phyloP scores from a whole-genome alignment of 805 yeast species.

The Metschnikowia reukaufii region DNA sequence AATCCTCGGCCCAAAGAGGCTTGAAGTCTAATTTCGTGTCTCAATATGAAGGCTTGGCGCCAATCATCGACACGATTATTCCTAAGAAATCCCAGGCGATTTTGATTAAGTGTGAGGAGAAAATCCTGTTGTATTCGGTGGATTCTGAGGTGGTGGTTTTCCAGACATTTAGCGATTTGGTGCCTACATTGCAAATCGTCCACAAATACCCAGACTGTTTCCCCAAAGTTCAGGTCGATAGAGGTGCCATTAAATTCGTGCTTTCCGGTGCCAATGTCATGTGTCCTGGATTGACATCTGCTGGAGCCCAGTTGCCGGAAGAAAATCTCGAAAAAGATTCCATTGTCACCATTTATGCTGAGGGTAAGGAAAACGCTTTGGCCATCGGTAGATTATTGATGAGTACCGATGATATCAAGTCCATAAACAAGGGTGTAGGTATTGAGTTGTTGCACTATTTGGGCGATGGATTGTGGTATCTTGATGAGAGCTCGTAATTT shows the following conservation, averaged over 20 bases:
- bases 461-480: constrained; percentile 87
- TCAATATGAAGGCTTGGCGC: constrained; percentile 74
- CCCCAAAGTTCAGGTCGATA: constrained; percentile 85
- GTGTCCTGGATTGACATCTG: constrained; percentile 92
- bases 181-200: constrained; percentile 72
- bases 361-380: constrained; percentile 87
- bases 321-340: constrained; percentile 63
- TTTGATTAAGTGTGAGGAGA: constrained; percentile 84
- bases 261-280: constrained; percentile 94
- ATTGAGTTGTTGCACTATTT: constrained; percentile 78
- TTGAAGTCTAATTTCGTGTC: constrained; percentile 69
- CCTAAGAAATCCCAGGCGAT: constrained; percentile 87
- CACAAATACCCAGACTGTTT: constrained; percentile 82
- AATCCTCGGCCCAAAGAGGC: constrained; percentile 92
- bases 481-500: constrained; percentile 34
- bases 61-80: constrained; percentile 73
- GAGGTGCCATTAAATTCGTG: constrained; percentile 95
- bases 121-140: constrained; percentile 71
- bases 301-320: constrained; percentile 81
- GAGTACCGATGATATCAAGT: constrained; percentile 87
- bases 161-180: constrained; percentile 77
- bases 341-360: constrained; percentile 84
- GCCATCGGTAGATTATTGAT: constrained; percentile 86
- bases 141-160: constrained; percentile 74
- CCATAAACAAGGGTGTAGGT: constrained; percentile 84